Conservation (phyloP, 2,329 filamentous ascomycete genomes). For the Sporothrix schenckii region DNA sequence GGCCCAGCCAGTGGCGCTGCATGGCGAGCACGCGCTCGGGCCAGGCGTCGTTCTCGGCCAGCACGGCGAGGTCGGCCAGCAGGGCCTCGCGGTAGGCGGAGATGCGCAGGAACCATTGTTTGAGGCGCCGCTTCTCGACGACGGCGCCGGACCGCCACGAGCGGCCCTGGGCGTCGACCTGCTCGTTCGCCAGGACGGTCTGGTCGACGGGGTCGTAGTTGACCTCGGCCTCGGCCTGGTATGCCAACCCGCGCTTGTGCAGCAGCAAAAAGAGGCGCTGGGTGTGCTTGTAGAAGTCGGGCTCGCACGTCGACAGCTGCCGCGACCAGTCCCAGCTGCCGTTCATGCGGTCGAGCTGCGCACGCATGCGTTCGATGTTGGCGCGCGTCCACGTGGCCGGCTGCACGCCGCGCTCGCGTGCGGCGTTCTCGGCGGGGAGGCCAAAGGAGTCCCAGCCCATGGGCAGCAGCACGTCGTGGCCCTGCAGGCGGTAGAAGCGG, state of each 20-base stretch:
- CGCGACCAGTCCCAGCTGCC: slow-evolving; percentile 80
- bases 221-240: slow-evolving; percentile 79
- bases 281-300: slow-evolving; percentile 85
- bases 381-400: slow-evolving; percentile 76
- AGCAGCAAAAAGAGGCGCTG: slow-evolving; percentile 83
- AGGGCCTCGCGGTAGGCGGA: slow-evolving; percentile 75
- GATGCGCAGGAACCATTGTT: slow-evolving; percentile 90
- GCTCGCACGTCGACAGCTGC: slow-evolving; percentile 81
- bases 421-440: slow-evolving; percentile 87
- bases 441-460: slow-evolving; percentile 97
- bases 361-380: slow-evolving; percentile 85
- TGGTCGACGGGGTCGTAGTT: slow-evolving; percentile 91
- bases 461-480: slow-evolving; percentile 76
- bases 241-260: slow-evolving; percentile 73
- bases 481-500: slow-evolving; percentile 73
- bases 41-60: slow-evolving; percentile 69
- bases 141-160: slow-evolving; percentile 88
- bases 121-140: slow-evolving; percentile 76
- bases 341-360: slow-evolving; percentile 77
- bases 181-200: slow-evolving; percentile 89
- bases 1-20: slow-evolving; percentile 88
- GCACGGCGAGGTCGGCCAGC: slow-evolving; percentile 68
- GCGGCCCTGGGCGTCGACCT: slow-evolving; percentile 81
- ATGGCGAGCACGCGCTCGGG: slow-evolving; percentile 80
- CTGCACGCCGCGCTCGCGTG: slow-evolving; percentile 77